Percentiles rank a stretch among this genome's conserved stretches.
These are phyloP conservation scores for Pythium dissimile DNA, from an alignment of 352 stramenopile species.

Conservation along the genomic window DNA sequence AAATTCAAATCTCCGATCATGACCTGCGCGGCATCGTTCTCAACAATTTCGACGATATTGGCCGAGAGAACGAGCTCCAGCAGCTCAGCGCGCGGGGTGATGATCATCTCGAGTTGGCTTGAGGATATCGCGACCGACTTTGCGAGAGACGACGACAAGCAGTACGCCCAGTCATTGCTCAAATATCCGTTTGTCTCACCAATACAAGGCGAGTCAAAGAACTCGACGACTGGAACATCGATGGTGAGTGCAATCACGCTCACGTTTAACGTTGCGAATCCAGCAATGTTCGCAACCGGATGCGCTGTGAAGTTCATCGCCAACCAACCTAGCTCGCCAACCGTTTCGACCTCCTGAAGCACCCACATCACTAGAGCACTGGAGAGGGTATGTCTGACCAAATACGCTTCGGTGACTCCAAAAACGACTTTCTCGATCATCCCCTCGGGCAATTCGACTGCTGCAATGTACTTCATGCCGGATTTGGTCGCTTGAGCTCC, in stretches of 20 bases:
- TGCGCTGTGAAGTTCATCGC: neutral
- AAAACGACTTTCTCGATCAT: too few relatives aligned
- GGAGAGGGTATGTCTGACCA: too few relatives aligned
- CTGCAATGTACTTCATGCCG: neutral
- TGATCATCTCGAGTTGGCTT: neutral
- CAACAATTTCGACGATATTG: neutral
- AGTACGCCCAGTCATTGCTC: neutral
- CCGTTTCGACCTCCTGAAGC: neutral
- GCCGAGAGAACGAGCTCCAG: neutral
- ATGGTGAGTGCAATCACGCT: conserved; percentile 6
- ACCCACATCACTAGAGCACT: neutral
- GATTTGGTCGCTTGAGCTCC: neutral
- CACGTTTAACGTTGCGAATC: neutral
- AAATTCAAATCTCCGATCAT: neutral
- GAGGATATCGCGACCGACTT: conserved; percentile 4
- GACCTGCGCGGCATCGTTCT: conserved; percentile 2
- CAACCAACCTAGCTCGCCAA: neutral
- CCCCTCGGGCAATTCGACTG: neutral
- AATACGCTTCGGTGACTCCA: too few relatives aligned
- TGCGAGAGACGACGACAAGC: neutral
- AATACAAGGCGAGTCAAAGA: conserved; percentile 1
- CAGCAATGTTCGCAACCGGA: neutral
- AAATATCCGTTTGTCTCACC: neutral
- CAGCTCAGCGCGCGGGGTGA: neutral
- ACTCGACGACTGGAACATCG: neutral